Conservation (phyloP, 345 rosid species). For the Lepidium aucheri region DNA sequence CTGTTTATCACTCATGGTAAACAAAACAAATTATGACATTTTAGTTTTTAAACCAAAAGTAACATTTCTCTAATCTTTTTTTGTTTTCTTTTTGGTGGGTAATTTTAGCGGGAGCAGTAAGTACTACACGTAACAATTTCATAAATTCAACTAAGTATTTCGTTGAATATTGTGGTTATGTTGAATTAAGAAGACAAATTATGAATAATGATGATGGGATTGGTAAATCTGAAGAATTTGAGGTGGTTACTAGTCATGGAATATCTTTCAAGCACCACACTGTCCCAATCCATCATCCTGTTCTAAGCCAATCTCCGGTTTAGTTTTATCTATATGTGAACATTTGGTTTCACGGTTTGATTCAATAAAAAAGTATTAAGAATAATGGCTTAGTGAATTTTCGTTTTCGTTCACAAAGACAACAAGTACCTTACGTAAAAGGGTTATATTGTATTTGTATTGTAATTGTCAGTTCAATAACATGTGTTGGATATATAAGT, state of each 20-base stretch:
- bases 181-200: conserved; percentile 44
- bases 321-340: background rate
- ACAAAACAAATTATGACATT: background rate
- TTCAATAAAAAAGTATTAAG: too few species aligned
- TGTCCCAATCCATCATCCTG: conserved; percentile 3
- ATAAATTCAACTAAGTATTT: conserved; percentile 36
- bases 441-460: too few species aligned
- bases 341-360: too few species aligned
- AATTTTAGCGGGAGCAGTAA: conserved; percentile 71
- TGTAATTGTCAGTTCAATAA: too few species aligned
- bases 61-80: background rate
- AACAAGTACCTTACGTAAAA: too few species aligned
- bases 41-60: background rate
- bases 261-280: conserved; percentile 3
- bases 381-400: too few species aligned
- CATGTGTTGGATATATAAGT: too few species aligned
- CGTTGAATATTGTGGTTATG: conserved; percentile 65
- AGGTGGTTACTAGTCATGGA: conserved; percentile 21
- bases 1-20: conserved; percentile 78
- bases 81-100: background rate
- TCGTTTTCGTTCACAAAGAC: too few species aligned
- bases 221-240: conserved; percentile 28
- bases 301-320: background rate
- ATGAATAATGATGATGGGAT: conserved; percentile 4
- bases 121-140: conserved; percentile 36